Evolutionary conservation across 2,329 filamentous ascomycete genomes (phyloP).

Genomic region (Aspergillus bombycis): DNA sequence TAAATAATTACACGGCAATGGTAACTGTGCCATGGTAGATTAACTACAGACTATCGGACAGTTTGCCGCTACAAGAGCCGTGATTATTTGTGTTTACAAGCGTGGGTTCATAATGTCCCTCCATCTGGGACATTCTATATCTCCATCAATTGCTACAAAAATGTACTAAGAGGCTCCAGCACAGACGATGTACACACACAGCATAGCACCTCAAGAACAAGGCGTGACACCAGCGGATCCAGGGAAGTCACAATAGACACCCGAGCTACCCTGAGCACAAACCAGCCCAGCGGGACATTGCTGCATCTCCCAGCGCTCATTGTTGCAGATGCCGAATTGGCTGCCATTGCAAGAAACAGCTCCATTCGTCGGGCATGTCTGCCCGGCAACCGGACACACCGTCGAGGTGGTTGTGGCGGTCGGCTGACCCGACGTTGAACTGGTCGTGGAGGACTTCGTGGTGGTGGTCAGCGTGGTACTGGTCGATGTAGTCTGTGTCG

Average conservation of each 20-base stretch:
- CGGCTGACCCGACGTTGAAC: neutral
- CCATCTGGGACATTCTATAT: too few species aligned
- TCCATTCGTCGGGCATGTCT: neutral
- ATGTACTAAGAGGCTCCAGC: neutral
- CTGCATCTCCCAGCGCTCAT: neutral
- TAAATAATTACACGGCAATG: too few species aligned
- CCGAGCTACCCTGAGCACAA: neutral
- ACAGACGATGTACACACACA: neutral
- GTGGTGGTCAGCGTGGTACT: neutral
- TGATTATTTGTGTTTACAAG: too few species aligned
- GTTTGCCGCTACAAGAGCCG: rapidly evolving
- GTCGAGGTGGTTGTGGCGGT: neutral
- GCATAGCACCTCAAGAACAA: neutral
- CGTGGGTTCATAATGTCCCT: too few species aligned
- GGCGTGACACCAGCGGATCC: neutral
- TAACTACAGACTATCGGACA: too few species aligned
- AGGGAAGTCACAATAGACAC: neutral
- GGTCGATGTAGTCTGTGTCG: neutral
- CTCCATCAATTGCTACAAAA: neutral
- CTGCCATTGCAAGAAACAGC: neutral
- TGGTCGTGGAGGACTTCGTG: neutral
- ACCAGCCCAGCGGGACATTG: neutral
- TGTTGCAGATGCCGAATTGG: neutral
- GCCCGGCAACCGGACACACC: neutral
- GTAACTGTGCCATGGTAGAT: too few species aligned